Evolutionary conservation across 2,329 filamentous ascomycete genomes (phyloP).

Genomic region (Ophiognomonia clavigignenti-juglandacearum): DNA sequence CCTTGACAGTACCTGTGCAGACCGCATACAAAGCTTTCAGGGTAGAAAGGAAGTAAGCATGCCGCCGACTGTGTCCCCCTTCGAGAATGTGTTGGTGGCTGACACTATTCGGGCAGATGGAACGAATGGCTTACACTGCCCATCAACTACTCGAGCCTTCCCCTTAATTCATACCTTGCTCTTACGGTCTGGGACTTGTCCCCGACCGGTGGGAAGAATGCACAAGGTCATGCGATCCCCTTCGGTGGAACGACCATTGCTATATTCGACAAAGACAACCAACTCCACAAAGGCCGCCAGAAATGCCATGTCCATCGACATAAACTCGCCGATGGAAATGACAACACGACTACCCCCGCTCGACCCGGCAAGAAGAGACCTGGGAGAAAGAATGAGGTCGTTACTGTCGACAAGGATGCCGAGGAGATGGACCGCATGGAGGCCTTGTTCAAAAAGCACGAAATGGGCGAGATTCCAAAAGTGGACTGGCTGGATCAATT

Average conservation of each 20-base stretch:
- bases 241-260: conserved; percentile 92
- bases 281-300: conserved; percentile 84
- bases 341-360: conserved; percentile 74
- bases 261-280: conserved; percentile 90
- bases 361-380: conserved; percentile 49
- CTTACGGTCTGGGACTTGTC: conserved; percentile 96
- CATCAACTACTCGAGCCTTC: conserved; percentile 76
- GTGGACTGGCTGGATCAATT: conserved; percentile 95
- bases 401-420: conserved; percentile 61
- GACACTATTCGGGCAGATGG: conserved; percentile 56
- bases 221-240: conserved; percentile 73
- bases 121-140: conserved; percentile 95
- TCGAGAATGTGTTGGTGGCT: conserved; percentile 7
- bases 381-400: conserved; percentile 40
- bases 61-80: neutral
- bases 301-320: conserved; percentile 84
- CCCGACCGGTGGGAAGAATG: conserved; percentile 65
- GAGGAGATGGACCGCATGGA: conserved; percentile 88
- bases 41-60: conserved; percentile 52
- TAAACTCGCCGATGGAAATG: conserved; percentile 78
- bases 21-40: conserved; percentile 92
- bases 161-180: conserved; percentile 76
- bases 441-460: conserved; percentile 90
- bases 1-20: conserved; percentile 84
- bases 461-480: conserved; percentile 91